Base-by-base conservation (phyloP, 768 basidiomycete genomes). In the Panaeolus papilionaceus region DNA sequence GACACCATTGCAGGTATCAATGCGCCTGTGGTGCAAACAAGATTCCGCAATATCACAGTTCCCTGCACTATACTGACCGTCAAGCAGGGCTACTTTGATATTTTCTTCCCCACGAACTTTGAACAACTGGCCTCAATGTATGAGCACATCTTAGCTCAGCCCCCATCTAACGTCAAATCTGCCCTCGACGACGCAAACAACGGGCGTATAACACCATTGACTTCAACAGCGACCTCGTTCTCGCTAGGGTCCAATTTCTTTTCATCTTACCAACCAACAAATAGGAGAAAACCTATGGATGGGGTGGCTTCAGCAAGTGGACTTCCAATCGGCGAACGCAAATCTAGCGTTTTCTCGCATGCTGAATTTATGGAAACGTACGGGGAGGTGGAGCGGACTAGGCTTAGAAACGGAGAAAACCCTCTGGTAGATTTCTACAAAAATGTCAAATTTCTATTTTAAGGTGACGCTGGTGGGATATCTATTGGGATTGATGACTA, bases 91-190 rank as follows among this genome's bases (percentile, higher is more conserved):
- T 96, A 90, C 81, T 99, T 99, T 78, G 98, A 99, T 77, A 99
- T 99, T 68, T 94, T 99, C 82, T 99, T 99, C 82, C 98, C 98
- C 10, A 99, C 97, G 12, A 83, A 94, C 75, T 98, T 98, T 70
- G 87, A 86, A 64, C 85, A 84, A 23, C 84, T 99, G 64, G 84
- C 93, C 61, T 94, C 97, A 75, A 93, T 96, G 88, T 98, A 98
- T 79, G 93, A 96, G 74, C 84, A 89, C 71, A 85, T 91, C 65
- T 87, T 99, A 67, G 86, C 89, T 42, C 86, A 88, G 72, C 88
- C 90, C 3, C 73, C 73, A 26, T 70, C 77, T 23, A 66, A 64
- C 37, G 39, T 68, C 16, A 64, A 62, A 8, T 47, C 76, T 5
- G 67, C 69, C 16, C 70, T 71, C 44, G 81, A 81, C 38, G 72